Base-by-base conservation (phyloP, 2,329 filamentous ascomycete genomes). In the Eurotiales sp. region DNA sequence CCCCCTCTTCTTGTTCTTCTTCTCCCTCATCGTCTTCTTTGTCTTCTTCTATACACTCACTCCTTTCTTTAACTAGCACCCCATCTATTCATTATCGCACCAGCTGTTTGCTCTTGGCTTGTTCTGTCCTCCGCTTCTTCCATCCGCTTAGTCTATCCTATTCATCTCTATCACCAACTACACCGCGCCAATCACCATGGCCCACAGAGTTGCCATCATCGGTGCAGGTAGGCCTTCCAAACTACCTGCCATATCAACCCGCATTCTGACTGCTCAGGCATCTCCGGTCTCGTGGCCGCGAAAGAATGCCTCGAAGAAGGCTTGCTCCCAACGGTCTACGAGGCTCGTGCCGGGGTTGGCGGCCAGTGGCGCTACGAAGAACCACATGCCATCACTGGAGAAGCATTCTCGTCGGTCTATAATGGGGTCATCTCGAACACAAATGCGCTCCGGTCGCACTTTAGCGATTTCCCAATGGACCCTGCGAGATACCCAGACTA, bases 401-500 rank as follows among this genome's bases (percentile, higher is more conserved):
- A 68, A 50, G 46, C 67, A 30, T 55, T 58, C 29, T 68, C 65
- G 2, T 64, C 63, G 23, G 67, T 72, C 8, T 69, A 72, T 58
- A 59, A 67, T 25, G 64, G 69, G 34, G 61, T 67, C 5, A 58
- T 70, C 19, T 55, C 69, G 22, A 73, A 71, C 57, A 70, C 67
- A 4, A 70, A 62, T 52, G 65, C 70, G 43, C 66, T 70, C 45
- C 68, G 67, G 1, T 63, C 69, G n/a, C 60, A 60, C 44, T 70
- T 70, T 55, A 69, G 63, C 34, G 69, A 73, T 53, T 73, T 72
- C 52, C 71, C 69, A 3, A 59, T 72, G 17, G 70, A 74, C 50
- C 68, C 68, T 8, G 62, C 63, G 8, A 59, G 64, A 32, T 71
- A 72, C 50, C 59, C 65, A 0, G 64, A 70, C 50, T 72, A 66